These are phyloP conservation scores for Alternaria sp. DNA, from an alignment of 2,329 filamentous ascomycete species.

Conservation along the genomic window DNA sequence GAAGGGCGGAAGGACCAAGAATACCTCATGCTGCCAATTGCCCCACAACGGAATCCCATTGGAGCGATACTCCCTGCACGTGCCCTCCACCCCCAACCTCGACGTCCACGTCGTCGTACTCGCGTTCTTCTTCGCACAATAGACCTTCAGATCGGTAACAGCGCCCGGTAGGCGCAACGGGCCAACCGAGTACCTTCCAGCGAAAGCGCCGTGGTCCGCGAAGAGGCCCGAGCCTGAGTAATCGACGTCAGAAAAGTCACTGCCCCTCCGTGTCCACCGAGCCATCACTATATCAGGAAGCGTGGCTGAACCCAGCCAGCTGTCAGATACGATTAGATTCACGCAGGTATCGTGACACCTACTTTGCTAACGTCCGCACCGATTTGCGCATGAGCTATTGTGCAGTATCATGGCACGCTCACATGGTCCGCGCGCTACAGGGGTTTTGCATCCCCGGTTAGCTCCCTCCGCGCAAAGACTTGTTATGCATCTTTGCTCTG, in stretches of 20 bases:
- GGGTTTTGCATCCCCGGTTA: conserved; percentile 16
- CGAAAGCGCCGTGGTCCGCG: conserved; percentile 13
- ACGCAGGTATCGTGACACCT: conserved; percentile 29
- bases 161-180: conserved; percentile 25
- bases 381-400: conserved; percentile 20
- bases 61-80: conserved; percentile 1
- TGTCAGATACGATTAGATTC: conserved; percentile 41
- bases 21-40: conserved; percentile 4
- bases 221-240: conserved; percentile 29
- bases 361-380: conserved; percentile 29
- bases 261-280: conserved; percentile 24
- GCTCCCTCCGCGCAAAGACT: conserved; percentile 14
- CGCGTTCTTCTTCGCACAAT: conserved; percentile 4
- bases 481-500: conserved; percentile 16
- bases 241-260: conserved; percentile 36
- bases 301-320: conserved; percentile 38
- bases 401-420: conserved; percentile 24
- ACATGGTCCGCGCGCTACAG: conserved; percentile 23
- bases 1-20: conserved; percentile 8
- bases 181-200: background rate
- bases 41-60: background rate
- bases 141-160: conserved; percentile 2
- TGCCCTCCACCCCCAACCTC: conserved; percentile 1
- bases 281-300: conserved; percentile 34
- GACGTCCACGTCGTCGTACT: background rate